These are phyloP conservation scores for Basidioascus undulatus DNA, from an alignment of 768 basidiomycete genomes.

Conservation along the genomic window DNA sequence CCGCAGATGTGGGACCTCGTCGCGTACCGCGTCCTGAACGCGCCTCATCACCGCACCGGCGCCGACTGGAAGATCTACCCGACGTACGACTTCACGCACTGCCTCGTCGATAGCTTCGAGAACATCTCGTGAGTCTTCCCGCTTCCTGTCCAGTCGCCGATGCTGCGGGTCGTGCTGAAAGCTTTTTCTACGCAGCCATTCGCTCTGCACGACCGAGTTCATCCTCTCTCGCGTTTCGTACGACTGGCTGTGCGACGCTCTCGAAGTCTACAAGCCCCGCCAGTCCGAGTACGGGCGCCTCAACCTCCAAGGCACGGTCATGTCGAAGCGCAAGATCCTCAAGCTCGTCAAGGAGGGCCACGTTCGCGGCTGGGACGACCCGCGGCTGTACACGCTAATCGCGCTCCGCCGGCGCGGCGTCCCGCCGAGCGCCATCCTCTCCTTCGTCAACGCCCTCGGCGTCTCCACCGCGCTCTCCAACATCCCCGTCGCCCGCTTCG, in stretches of 20 bases:
- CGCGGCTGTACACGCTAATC: conserved; percentile 86
- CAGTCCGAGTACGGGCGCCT: conserved; percentile 93
- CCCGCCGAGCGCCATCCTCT: conserved; percentile 83
- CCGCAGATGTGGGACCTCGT: conserved; percentile 99
- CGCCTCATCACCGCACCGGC: conserved; percentile 77
- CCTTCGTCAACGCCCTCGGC: conserved; percentile 81
- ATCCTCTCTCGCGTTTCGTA: conserved; percentile 88
- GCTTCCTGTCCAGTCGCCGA: neutral
- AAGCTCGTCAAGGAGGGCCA: conserved; percentile 61
- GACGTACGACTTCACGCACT: conserved; percentile 97
- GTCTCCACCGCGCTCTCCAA: conserved; percentile 64
- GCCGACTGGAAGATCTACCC: conserved; percentile 94
- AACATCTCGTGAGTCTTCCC: conserved; percentile 72
- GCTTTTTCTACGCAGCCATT: conserved; percentile 37
- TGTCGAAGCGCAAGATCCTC: conserved; percentile 86
- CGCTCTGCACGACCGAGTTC: conserved; percentile 88
- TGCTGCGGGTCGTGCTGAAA: neutral
- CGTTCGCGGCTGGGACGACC: conserved; percentile 90
- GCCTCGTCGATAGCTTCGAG: conserved; percentile 91
- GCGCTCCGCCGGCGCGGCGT: conserved; percentile 83
- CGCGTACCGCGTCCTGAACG: conserved; percentile 75
- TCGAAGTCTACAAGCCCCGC: conserved; percentile 90
- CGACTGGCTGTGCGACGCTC: conserved; percentile 93
- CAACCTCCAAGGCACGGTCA: conserved; percentile 78
- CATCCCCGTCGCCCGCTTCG: conserved; percentile 72